phyloP scores from a whole-genome alignment of 768 basidiomycete species.

The Floccularia luteovirens region DNA sequence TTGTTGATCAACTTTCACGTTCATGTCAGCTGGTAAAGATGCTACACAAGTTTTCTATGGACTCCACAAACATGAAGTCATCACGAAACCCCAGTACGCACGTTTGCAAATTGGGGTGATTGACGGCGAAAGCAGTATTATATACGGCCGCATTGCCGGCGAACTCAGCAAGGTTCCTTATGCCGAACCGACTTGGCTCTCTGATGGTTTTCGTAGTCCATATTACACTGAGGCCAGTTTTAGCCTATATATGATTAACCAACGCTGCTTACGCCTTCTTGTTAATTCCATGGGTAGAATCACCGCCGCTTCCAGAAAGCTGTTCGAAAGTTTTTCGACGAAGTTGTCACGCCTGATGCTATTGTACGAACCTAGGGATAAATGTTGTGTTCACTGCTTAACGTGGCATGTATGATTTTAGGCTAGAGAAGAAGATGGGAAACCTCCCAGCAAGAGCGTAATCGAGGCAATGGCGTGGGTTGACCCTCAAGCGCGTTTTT shows the following conservation, averaged over 20 bases:
- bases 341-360: constrained; percentile 53
- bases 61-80: constrained; percentile 85
- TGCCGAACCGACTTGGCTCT: constrained; percentile 81
- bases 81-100: constrained; percentile 68
- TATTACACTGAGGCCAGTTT: constrained; percentile 66
- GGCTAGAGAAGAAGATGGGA: constrained; percentile 83
- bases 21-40: constrained; percentile 77
- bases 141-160: constrained; percentile 51
- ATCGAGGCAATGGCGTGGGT: constrained; percentile 68
- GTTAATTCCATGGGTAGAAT: constrained; percentile 24
- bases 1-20: constrained; percentile 15
- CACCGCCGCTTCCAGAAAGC: constrained; percentile 57
- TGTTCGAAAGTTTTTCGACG: constrained; percentile 69
- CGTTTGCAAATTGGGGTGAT: constrained; percentile 74
- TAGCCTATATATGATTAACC: constrained; percentile 15
- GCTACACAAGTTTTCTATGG: constrained; percentile 89
- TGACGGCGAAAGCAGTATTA: constrained; percentile 55
- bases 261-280: constrained; percentile 7
- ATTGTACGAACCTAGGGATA: constrained; percentile 18
- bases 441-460: constrained; percentile 71
- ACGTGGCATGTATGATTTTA: constrained; percentile 11
- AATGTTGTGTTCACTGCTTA: not conserved
- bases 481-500: constrained; percentile 50
- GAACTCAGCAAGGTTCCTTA: constrained; percentile 78
- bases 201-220: constrained; percentile 61